These are phyloP conservation scores for Geotrichum klebahnii DNA, from an alignment of 1,139 yeast species.

Conservation along the genomic window DNA sequence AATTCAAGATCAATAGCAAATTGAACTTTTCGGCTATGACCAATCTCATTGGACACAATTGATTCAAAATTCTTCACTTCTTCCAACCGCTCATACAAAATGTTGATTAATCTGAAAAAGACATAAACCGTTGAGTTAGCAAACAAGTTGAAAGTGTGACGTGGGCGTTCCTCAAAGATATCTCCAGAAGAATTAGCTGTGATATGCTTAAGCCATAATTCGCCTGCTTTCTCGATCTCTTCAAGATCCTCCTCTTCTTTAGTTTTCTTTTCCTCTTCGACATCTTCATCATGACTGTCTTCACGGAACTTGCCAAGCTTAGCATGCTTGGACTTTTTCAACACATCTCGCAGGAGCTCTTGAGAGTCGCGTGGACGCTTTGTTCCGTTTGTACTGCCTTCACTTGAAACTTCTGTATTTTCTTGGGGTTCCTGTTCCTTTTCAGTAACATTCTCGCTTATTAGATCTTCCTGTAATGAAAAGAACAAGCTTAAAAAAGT, in stretches of 20 bases:
- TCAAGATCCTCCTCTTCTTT: slow-evolving; percentile 16
- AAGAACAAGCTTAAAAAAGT: slow-evolving; percentile 69
- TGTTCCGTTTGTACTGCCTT: slow-evolving; percentile 19
- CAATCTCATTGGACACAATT: slow-evolving; percentile 66
- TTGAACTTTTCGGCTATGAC: slow-evolving; percentile 56
- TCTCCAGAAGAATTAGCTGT: slow-evolving; percentile 14
- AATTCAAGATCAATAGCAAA: slow-evolving; percentile 88
- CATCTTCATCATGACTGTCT: slow-evolving; percentile 32
- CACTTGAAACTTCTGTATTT: slow-evolving; percentile 25
- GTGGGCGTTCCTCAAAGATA: slow-evolving; percentile 21
- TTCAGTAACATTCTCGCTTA: slow-evolving; percentile 25
- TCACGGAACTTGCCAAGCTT: slow-evolving; percentile 20
- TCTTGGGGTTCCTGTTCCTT: slow-evolving; percentile 15
- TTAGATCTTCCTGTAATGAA: slow-evolving; percentile 42
- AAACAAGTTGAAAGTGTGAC: slow-evolving; percentile 64
- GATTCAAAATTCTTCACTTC: slow-evolving; percentile 70
- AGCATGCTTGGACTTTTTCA: slow-evolving; percentile 53
- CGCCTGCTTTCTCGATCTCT: slow-evolving; percentile 56
- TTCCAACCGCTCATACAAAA: slow-evolving; percentile 70
- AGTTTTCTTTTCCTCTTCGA: slow-evolving; percentile 24
- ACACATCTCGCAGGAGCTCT: slow-evolving; percentile 60
- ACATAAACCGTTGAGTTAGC: slow-evolving; percentile 89
- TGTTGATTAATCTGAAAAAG: slow-evolving; percentile 80
- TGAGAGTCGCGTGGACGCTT: slow-evolving; percentile 43
- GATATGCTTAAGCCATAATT: slow-evolving; percentile 53